phyloP scores from a whole-genome alignment of 441 rosid species.

The Erysimum pusillum region DNA sequence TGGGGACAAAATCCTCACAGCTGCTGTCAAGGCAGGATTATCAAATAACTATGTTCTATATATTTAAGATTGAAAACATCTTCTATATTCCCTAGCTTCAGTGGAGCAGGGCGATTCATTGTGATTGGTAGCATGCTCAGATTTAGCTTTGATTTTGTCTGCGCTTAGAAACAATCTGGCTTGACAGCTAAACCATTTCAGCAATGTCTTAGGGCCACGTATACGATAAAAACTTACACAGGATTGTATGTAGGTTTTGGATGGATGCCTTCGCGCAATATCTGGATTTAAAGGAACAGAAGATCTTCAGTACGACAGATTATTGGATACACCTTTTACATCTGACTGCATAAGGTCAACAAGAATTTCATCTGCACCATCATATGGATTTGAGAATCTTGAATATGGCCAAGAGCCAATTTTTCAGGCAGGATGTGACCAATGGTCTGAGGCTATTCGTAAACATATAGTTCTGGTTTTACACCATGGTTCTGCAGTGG shows the following conservation, averaged over 20 bases:
- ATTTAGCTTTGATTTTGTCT: conserved; percentile 16
- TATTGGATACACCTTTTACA: conserved; percentile 76
- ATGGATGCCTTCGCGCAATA: conserved; percentile 88
- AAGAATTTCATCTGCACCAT: conserved; percentile 90
- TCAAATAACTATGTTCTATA: conserved; percentile 21
- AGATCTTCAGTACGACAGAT: conserved; percentile 72
- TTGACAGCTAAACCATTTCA: conserved; percentile 24
- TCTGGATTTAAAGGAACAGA: conserved; percentile 96
- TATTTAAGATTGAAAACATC: background rate
- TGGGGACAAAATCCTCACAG: conserved; percentile 81
- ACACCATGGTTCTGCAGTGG: conserved; percentile 77
- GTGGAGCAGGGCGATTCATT: conserved; percentile 26
- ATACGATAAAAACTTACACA: conserved; percentile 30
- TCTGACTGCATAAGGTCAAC: conserved; percentile 80
- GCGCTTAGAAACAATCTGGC: conserved; percentile 12
- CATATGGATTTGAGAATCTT: conserved; percentile 59
- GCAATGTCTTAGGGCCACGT: conserved; percentile 24
- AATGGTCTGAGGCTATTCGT: conserved; percentile 80
- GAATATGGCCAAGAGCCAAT: conserved; percentile 56
- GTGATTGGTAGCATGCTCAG: conserved; percentile 18
- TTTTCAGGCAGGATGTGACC: conserved; percentile 61
- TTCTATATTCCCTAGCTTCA: conserved; percentile 8
- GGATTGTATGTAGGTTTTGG: conserved; percentile 71
- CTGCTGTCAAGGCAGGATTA: conserved; percentile 73
- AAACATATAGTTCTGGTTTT: conserved; percentile 73